Percentiles rank a stretch among this genome's conserved stretches.
Conservation (phyloP, 2,329 filamentous ascomycete genomes). For the Ophiostoma perfectum region DNA sequence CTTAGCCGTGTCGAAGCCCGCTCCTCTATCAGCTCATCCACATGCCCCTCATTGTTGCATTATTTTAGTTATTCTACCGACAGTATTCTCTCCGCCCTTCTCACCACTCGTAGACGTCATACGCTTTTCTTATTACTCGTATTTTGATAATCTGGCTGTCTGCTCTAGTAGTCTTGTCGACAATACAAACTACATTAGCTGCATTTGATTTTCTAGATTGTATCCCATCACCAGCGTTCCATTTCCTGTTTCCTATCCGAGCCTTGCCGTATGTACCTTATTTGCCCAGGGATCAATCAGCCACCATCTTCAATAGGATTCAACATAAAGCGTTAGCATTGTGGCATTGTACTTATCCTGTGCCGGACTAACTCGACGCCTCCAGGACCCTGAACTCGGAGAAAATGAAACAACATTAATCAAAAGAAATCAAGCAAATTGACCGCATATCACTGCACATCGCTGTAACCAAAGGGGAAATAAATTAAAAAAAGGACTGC, state of each 20-base stretch:
- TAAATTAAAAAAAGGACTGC: neutral
- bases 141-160: too few relatives aligned
- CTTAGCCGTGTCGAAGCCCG: neutral
- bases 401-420: conserved; percentile 5
- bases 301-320: neutral
- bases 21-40: neutral
- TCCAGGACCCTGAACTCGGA: conserved; percentile 1
- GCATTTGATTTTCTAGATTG: too few relatives aligned
- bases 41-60: neutral
- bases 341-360: neutral
- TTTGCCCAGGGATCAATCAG: neutral
- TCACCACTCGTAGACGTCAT: conserved; percentile 9
- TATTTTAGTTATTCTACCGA: neutral
- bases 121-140: too few relatives aligned
- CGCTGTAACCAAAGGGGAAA: neutral
- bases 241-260: neutral
- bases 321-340: neutral
- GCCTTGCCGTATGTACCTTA: conserved; percentile 2
- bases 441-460: neutral
- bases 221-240: neutral
- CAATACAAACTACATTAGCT: too few relatives aligned
- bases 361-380: neutral
- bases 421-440: conserved; percentile 3
- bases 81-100: conserved; percentile 8
- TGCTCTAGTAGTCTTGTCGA: too few relatives aligned